Conservation (phyloP, 2,329 filamentous ascomycete species). For the Thyridium curvatum region DNA sequence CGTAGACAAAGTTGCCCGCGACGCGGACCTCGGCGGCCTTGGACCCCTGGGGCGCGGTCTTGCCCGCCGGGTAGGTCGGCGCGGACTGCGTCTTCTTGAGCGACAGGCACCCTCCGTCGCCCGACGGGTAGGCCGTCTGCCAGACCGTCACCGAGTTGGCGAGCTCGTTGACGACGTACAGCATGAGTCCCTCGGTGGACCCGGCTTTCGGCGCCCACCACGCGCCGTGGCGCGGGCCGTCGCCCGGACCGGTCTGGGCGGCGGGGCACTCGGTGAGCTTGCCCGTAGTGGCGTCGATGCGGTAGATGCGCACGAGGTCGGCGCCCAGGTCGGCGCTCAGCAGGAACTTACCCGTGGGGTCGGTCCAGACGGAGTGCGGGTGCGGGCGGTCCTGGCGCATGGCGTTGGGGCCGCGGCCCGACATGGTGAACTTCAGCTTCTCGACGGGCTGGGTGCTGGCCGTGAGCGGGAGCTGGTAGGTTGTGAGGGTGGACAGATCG, state of each 20-base stretch:
- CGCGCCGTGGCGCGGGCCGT: slow-evolving; percentile 45
- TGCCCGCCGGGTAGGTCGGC: slow-evolving; percentile 34
- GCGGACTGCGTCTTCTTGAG: slow-evolving; percentile 39
- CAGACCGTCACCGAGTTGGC: slow-evolving; percentile 43
- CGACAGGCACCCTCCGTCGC: slow-evolving; percentile 32
- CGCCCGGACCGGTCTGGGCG: slow-evolving; percentile 34
- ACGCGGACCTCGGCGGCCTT: slow-evolving; percentile 51
- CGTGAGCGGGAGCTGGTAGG: slow-evolving; percentile 32
- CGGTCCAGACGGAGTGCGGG: slow-evolving; percentile 44
- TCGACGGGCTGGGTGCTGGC: slow-evolving; percentile 21
- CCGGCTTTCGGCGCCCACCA: slow-evolving; percentile 35
- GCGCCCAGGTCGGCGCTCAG: slow-evolving; percentile 47
- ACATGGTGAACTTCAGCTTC: slow-evolving; percentile 33
- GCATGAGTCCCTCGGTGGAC: slow-evolving; percentile 17
- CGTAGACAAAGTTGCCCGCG: slow-evolving; percentile 48
- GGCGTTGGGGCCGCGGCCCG: slow-evolving; percentile 32
- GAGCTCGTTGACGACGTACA: slow-evolving; percentile 35
- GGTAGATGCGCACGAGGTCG: slow-evolving; percentile 10
- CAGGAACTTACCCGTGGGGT: slow-evolving; percentile 41
- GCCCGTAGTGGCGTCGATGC: slow-evolving; percentile 36
- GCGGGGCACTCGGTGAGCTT: slow-evolving; percentile 36
- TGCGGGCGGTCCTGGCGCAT: slow-evolving; percentile 48
- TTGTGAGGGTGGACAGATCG: slow-evolving; percentile 33
- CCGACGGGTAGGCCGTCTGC: slow-evolving; percentile 34
- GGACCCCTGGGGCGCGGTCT: slow-evolving; percentile 33